Percentiles rank a stretch among this genome's conserved stretches.
These are phyloP conservation scores for Acrasis kona DNA, from an alignment of 78 protist genomes.

Conservation along the genomic window DNA sequence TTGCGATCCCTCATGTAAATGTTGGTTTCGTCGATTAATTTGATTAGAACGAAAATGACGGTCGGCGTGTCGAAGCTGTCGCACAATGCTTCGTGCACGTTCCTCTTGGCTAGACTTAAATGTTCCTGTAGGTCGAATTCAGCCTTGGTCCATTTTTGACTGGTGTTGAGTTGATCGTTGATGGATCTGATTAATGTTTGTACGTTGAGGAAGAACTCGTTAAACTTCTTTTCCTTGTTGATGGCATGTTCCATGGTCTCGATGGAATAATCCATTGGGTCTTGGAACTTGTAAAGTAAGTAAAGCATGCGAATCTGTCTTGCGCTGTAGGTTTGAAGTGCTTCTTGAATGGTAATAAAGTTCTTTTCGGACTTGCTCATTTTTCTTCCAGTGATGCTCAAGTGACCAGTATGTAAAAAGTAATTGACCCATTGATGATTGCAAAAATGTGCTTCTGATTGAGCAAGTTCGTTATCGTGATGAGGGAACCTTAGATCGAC, in stretches of 20 bases:
- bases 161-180: background rate
- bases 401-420: slow-evolving; percentile 89
- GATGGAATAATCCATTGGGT: slow-evolving; percentile 56
- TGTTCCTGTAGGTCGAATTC: background rate
- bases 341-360: slow-evolving; percentile 87
- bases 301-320: slow-evolving; percentile 85
- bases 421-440: slow-evolving; percentile 82
- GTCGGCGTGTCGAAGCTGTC: slow-evolving; percentile 84
- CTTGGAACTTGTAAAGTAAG: slow-evolving; percentile 56
- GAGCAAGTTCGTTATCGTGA: slow-evolving; percentile 99
- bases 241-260: slow-evolving; percentile 60
- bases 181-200: slow-evolving; percentile 18
- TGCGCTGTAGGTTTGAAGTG: slow-evolving; percentile 47
- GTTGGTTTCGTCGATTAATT: background rate
- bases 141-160: background rate
- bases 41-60: too few species aligned
- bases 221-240: slow-evolving; percentile 46
- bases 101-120: background rate
- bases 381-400: slow-evolving; percentile 81
- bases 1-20: slow-evolving; percentile 28
- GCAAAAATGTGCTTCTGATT: slow-evolving; percentile 67
- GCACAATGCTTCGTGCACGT: slow-evolving; percentile 52
- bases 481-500: slow-evolving; percentile 96
- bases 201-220: slow-evolving; percentile 81
- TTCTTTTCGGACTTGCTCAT: slow-evolving; percentile 97